phyloP scores from a whole-genome alignment of 805 yeast genomes.

The Kodamaea laetipori region DNA sequence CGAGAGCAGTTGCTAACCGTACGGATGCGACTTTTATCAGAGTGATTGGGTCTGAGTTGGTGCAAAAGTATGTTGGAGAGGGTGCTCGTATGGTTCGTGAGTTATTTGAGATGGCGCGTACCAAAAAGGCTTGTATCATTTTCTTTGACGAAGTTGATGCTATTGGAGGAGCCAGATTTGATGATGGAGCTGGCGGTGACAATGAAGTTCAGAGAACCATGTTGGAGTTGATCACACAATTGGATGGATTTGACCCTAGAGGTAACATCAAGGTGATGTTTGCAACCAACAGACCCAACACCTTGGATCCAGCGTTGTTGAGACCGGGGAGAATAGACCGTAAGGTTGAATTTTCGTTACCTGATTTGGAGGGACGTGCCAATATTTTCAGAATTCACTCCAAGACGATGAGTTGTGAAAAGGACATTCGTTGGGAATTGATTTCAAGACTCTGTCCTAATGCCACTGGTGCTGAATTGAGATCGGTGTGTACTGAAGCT shows the following conservation, averaged over 20 bases:
- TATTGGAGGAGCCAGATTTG: slow-evolving; percentile 99
- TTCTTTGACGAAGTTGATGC: slow-evolving; percentile 99
- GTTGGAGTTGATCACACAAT: slow-evolving; percentile 96
- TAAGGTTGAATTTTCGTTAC: slow-evolving; percentile 94
- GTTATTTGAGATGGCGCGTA: slow-evolving; percentile 97
- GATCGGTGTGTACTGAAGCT: slow-evolving; percentile 98
- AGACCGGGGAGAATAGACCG: slow-evolving; percentile 99
- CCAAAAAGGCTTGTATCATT: slow-evolving; percentile 96
- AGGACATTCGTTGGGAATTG: slow-evolving; percentile 97
- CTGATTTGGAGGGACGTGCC: slow-evolving; percentile 97
- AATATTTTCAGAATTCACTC: slow-evolving; percentile 96
- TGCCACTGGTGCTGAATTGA: slow-evolving; percentile 96
- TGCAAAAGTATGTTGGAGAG: slow-evolving; percentile 98
- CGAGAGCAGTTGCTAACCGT: slow-evolving; percentile 98
- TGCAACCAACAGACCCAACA: slow-evolving; percentile 98
- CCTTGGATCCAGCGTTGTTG: slow-evolving; percentile 94
- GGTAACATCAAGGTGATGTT: slow-evolving; percentile 99
- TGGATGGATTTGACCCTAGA: slow-evolving; percentile 98
- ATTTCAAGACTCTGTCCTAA: slow-evolving; percentile 97
- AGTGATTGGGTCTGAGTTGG: slow-evolving; percentile 97
- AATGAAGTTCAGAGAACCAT: slow-evolving; percentile 98
- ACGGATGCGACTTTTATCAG: slow-evolving; percentile 98
- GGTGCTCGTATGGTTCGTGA: slow-evolving; percentile 99
- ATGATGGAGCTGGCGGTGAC: slow-evolving; percentile 99
- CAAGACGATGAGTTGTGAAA: slow-evolving; percentile 96